Evolutionary conservation across 2,329 filamentous ascomycete genomes (phyloP).

Genomic region (Fusarium haematococcum): DNA sequence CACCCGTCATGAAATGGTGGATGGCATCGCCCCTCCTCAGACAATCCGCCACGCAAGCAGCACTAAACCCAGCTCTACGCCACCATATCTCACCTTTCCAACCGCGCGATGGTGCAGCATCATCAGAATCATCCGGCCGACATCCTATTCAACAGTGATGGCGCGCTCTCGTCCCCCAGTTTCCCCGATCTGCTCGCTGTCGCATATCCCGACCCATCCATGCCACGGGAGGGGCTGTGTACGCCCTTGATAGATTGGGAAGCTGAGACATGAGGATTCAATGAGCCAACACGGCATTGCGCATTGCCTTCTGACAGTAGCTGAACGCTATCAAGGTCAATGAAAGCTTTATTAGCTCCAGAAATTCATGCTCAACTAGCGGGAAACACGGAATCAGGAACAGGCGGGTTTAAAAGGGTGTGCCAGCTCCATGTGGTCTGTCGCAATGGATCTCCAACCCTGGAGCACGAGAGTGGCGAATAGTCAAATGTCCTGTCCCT

Average conservation of each 20-base stretch:
- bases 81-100: conserved; percentile 39
- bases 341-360: conserved; percentile 11
- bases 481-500: conserved; percentile 12
- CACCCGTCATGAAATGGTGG: conserved; percentile 31
- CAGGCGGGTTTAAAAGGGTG: conserved; percentile 14
- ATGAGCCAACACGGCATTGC: conserved; percentile 1
- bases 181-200: background rate
- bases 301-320: conserved; percentile 8
- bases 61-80: conserved; percentile 44
- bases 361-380: conserved; percentile 1
- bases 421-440: conserved; percentile 21
- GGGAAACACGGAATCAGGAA: conserved; percentile 7
- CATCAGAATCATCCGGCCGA: conserved; percentile 21
- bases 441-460: conserved; percentile 21
- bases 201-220: background rate
- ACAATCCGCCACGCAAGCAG: conserved; percentile 46
- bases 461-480: conserved; percentile 8
- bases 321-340: conserved; percentile 22
- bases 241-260: background rate
- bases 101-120: conserved; percentile 26
- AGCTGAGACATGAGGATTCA: background rate
- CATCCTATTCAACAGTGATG: background rate
- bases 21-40: conserved; percentile 42
- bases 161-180: conserved; percentile 12
- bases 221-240: background rate